Percentiles rank a stretch among this genome's conserved stretches.
Evolutionary conservation across 2,329 filamentous ascomycete species (phyloP).

Genomic region (Aspergillus pseudoviridinutans): DNA sequence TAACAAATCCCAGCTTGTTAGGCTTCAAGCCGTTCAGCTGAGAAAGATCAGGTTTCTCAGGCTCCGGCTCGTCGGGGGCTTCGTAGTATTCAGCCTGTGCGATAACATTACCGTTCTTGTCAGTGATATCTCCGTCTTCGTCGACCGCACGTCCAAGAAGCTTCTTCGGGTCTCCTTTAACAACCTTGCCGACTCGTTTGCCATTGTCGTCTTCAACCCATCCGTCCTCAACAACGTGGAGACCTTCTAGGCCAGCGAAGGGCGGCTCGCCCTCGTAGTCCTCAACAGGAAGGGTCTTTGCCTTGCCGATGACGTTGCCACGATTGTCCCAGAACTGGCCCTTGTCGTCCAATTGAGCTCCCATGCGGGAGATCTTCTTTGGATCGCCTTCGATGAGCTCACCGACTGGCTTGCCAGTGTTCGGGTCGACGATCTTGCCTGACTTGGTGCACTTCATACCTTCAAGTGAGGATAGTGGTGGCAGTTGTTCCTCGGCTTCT

Average conservation of each 20-base stretch:
- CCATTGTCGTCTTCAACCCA: slow-evolving; percentile 48
- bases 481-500: slow-evolving; percentile 30
- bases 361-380: slow-evolving; percentile 53
- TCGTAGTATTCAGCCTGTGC: slow-evolving; percentile 52
- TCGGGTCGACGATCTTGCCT: slow-evolving; percentile 40
- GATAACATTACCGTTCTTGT: slow-evolving; percentile 59
- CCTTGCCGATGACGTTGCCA: slow-evolving; percentile 60
- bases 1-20: slow-evolving; percentile 58
- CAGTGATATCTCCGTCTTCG: slow-evolving; percentile 60
- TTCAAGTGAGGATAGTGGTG: slow-evolving; percentile 35
- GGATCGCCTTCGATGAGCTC: slow-evolving; percentile 60
- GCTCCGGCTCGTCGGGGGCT: slow-evolving; percentile 48
- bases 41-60: slow-evolving; percentile 48
- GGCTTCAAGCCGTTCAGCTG: slow-evolving; percentile 51
- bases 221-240: slow-evolving; percentile 46
- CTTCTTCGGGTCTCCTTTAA: slow-evolving; percentile 58
- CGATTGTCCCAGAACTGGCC: slow-evolving; percentile 63
- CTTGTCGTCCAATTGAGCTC: slow-evolving; percentile 49
- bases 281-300: slow-evolving; percentile 43
- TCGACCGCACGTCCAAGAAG: slow-evolving; percentile 57
- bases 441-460: slow-evolving; percentile 42
- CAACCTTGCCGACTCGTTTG: slow-evolving; percentile 48
- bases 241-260: slow-evolving; percentile 45
- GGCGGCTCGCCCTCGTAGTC: slow-evolving; percentile 39
- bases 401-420: slow-evolving; percentile 49